Evolutionary conservation across 2,329 filamentous ascomycete genomes (phyloP).

Genomic region (Coniochaeta prunicola): DNA sequence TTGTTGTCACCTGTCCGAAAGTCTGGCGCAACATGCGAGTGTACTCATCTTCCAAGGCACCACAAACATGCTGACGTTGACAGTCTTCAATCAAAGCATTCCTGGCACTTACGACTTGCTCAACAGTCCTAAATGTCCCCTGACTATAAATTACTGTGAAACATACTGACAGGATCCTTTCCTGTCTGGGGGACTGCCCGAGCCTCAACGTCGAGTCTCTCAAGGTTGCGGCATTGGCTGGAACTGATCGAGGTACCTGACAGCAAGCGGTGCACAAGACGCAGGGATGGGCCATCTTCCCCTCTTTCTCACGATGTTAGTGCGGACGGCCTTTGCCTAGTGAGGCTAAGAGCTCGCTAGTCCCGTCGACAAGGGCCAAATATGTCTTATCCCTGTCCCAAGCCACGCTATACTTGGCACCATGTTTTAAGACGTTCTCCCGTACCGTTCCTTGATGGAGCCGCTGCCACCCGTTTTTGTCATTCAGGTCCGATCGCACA

Average conservation of each 20-base stretch:
- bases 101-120: too few relatives aligned
- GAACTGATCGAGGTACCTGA: not conserved
- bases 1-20: not conserved
- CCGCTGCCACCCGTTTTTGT: conserved; percentile 1
- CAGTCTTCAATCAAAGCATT: not conserved
- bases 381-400: not conserved
- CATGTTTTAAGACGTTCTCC: not conserved
- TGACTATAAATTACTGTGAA: not conserved
- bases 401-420: not conserved
- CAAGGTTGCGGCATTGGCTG: not conserved
- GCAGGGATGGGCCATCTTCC: not conserved
- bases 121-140: not conserved
- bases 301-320: not conserved
- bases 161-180: not conserved
- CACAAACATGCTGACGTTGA: too few relatives aligned
- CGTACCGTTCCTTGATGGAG: not conserved
- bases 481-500: conserved; percentile 1
- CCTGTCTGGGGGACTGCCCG: not conserved
- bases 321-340: not conserved
- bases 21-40: not conserved
- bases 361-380: not conserved
- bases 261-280: not conserved
- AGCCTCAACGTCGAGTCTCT: not conserved
- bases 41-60: too few relatives aligned
- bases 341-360: not conserved